phyloP scores from a whole-genome alignment of 495 filamentous ascomycete species.

The Jackrogersella multiformis region DNA sequence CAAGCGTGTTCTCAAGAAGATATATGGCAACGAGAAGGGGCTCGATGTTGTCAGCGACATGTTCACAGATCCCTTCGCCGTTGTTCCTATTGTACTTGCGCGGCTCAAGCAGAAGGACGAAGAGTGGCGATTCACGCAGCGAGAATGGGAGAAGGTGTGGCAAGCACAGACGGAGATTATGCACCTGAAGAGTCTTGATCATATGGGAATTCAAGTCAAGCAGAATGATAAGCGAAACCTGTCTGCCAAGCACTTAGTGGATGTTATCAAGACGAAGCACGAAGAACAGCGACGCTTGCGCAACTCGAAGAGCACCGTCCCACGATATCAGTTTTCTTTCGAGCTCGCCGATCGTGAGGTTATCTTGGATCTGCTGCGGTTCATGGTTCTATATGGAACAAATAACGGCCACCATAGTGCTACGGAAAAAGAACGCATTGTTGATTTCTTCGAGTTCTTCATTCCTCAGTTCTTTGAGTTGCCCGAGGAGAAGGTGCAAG shows the following conservation, averaged over 20 bases:
- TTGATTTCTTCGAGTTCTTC: constrained; percentile 87
- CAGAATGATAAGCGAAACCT: constrained; percentile 88
- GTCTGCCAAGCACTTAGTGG: constrained; percentile 82
- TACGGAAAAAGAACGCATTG: constrained; percentile 77
- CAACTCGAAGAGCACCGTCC: constrained; percentile 65
- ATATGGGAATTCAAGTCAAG: constrained; percentile 89
- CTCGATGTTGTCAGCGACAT: constrained; percentile 82
- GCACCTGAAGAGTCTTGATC: constrained; percentile 95
- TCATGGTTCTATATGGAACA: constrained; percentile 80
- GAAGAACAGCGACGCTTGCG: constrained; percentile 80
- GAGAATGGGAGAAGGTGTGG: constrained; percentile 99
- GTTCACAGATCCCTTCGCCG: constrained; percentile 79
- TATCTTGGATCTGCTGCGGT: constrained; percentile 78
- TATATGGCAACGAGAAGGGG: constrained; percentile 89
- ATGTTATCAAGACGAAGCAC: constrained; percentile 84
- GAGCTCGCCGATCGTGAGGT: constrained; percentile 79
- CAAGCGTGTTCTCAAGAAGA: constrained; percentile 95
- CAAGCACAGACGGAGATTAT: constrained; percentile 89
- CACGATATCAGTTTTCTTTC: constrained; percentile 77
- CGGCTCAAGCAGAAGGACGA: constrained; percentile 93
- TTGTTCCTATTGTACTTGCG: constrained; percentile 85
- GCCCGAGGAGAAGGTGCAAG: constrained; percentile 75
- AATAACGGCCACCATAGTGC: constrained; percentile 70
- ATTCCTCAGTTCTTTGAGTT: constrained; percentile 90
- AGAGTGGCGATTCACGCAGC: constrained; percentile 94